phyloP scores from a whole-genome alignment of 2,329 filamentous ascomycete species.

The Clonostachys solani region DNA sequence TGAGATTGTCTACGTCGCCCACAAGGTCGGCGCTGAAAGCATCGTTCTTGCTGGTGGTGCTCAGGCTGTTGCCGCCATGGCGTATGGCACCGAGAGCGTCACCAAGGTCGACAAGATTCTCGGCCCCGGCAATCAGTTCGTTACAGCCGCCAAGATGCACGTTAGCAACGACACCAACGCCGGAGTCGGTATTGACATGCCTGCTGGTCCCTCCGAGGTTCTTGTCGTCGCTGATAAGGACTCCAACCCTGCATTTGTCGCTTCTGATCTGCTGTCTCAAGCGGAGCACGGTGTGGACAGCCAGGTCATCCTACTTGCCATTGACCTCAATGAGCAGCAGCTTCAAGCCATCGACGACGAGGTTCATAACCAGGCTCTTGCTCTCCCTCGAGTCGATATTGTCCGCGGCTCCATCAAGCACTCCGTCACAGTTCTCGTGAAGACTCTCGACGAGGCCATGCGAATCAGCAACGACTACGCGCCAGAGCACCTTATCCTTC shows the following conservation, averaged over 20 bases:
- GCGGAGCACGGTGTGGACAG: conserved; percentile 96
- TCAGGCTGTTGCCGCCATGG: conserved; percentile 93
- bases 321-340: conserved; percentile 70
- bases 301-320: conserved; percentile 86
- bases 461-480: conserved; percentile 88
- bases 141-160: conserved; percentile 97
- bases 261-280: conserved; percentile 89
- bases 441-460: conserved; percentile 69
- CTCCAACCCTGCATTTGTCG: conserved; percentile 90
- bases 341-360: conserved; percentile 86
- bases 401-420: conserved; percentile 87
- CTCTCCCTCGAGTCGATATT: conserved; percentile 86
- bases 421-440: conserved; percentile 80
- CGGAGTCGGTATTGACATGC: conserved; percentile 96
- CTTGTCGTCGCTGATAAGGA: conserved; percentile 89
- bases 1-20: conserved; percentile 94
- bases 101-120: conserved; percentile 98
- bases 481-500: conserved; percentile 93
- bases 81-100: conserved; percentile 92
- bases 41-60: conserved; percentile 95
- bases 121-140: conserved; percentile 96
- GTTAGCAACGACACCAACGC: conserved; percentile 97
- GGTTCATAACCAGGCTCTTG: conserved; percentile 80
- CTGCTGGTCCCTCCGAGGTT: conserved; percentile 92
- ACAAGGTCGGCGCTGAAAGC: conserved; percentile 93